Conservation (phyloP, 2,329 filamentous ascomycete genomes). For the Acrodontium crateriforme region DNA sequence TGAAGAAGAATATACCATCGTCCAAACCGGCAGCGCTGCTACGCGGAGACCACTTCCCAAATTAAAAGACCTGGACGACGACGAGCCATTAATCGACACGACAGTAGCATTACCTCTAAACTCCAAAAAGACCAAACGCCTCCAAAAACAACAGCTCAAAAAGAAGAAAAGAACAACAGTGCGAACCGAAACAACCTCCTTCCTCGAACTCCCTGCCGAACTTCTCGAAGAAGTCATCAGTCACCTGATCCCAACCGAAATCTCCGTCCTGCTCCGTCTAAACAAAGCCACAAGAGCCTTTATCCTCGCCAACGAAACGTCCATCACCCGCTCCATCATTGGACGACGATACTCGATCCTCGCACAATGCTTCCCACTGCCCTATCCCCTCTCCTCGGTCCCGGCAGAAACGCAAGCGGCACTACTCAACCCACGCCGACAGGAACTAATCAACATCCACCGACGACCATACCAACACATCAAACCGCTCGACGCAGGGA, state of each 20-base stretch:
- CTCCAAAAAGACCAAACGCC: constrained; percentile 41
- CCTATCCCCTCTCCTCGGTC: constrained; percentile 31
- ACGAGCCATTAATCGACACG: constrained; percentile 36
- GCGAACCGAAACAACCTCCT: constrained; percentile 19
- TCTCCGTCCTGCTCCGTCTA: constrained; percentile 33
- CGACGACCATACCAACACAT: constrained; percentile 41
- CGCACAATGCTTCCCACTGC: constrained; percentile 37
- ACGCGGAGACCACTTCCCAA: not conserved
- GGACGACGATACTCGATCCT: constrained; percentile 37
- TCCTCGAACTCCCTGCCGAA: constrained; percentile 40
- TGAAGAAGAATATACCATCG: constrained; percentile 3
- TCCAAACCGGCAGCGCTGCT: constrained; percentile 2
- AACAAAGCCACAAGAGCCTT: constrained; percentile 30
- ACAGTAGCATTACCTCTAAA: constrained; percentile 35
- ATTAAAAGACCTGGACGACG: constrained; percentile 16
- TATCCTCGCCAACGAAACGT: constrained; percentile 30
- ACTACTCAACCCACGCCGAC: constrained; percentile 29
- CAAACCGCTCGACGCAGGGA: constrained; percentile 28
- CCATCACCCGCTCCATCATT: constrained; percentile 33
- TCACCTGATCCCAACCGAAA: constrained; percentile 36
- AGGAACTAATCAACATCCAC: constrained; percentile 33
- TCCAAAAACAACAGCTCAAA: constrained; percentile 31
- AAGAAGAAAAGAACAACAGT: constrained; percentile 21
- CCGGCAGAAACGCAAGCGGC: constrained; percentile 23
- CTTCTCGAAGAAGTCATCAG: constrained; percentile 36